Evolutionary conservation across 441 rosid species (phyloP).

Genomic region (California macrophylla): DNA sequence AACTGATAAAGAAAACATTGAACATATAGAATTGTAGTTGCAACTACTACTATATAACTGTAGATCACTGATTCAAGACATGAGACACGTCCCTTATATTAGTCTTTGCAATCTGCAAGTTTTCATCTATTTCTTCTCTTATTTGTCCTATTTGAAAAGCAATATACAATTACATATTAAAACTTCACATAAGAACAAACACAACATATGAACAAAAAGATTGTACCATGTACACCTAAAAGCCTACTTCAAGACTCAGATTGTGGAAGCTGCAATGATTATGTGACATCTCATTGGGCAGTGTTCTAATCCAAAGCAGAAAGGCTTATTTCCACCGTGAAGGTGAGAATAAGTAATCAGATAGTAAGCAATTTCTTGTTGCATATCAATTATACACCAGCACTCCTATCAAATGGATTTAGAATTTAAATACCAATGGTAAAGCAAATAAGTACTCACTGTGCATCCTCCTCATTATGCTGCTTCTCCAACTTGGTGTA

Average conservation of each 20-base stretch:
- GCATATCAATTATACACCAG: not conserved
- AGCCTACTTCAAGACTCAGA: not conserved
- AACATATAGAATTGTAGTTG: not conserved
- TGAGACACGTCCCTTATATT: not conserved
- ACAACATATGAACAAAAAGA: not conserved
- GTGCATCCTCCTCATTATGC: conserved; percentile 67
- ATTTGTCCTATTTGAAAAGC: not conserved
- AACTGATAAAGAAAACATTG: not conserved
- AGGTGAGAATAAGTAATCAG: not conserved
- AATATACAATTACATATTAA: not conserved
- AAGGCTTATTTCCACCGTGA: not conserved
- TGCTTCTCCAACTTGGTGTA: conserved; percentile 42
- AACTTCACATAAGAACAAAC: not conserved
- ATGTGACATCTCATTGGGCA: not conserved
- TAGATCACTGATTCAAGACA: not conserved
- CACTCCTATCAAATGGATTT: not conserved
- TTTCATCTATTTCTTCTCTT: not conserved
- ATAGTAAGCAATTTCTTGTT: not conserved
- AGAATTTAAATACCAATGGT: conserved; percentile 1
- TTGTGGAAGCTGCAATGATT: not conserved
- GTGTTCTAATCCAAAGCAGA: not conserved
- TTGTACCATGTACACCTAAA: not conserved
- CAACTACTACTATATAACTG: not conserved
- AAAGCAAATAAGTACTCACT: conserved; percentile 39
- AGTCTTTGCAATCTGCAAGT: not conserved